phyloP scores from a whole-genome alignment of 2,329 filamentous ascomycete species.

The Teratosphaeriaceae sp. region DNA sequence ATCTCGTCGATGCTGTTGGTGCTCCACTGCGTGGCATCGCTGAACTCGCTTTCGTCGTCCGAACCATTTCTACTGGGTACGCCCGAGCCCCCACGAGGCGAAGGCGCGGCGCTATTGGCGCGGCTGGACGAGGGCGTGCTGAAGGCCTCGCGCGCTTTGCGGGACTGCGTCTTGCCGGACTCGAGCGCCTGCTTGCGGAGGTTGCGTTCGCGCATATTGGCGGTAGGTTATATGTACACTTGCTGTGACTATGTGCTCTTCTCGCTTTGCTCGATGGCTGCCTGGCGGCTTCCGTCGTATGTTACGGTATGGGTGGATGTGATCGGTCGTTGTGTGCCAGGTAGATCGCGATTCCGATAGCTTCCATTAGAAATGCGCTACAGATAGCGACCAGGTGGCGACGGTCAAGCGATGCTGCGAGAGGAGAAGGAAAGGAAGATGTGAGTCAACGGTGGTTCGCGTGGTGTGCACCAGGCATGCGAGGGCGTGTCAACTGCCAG shows the following conservation, averaged over 20 bases:
- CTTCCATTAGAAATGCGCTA: conserved; percentile 4
- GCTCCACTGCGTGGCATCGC: conserved; percentile 54
- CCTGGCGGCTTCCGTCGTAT: background rate
- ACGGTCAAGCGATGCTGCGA: too few relatives aligned
- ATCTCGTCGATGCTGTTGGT: conserved; percentile 63
- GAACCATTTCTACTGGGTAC: conserved; percentile 57
- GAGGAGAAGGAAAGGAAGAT: too few relatives aligned
- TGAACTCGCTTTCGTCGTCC: conserved; percentile 53
- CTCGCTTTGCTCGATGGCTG: background rate
- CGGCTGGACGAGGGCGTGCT: conserved; percentile 54
- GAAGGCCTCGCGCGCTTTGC: conserved; percentile 55
- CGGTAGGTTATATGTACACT: background rate
- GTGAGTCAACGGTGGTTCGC: background rate
- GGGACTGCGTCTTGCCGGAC: conserved; percentile 65
- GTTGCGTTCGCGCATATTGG: conserved; percentile 26
- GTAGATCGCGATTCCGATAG: background rate
- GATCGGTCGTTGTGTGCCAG: conserved; percentile 6
- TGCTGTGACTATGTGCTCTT: too few relatives aligned
- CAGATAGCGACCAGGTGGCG: too few relatives aligned
- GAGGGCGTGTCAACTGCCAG: too few relatives aligned
- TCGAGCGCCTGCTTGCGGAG: conserved; percentile 62
- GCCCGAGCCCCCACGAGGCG: conserved; percentile 51
- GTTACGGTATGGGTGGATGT: conserved; percentile 16
- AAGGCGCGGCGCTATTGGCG: conserved; percentile 50
- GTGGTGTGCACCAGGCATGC: too few relatives aligned